phyloP scores from a whole-genome alignment of 2,329 filamentous ascomycete genomes.

The Celoporthe dispersa region DNA sequence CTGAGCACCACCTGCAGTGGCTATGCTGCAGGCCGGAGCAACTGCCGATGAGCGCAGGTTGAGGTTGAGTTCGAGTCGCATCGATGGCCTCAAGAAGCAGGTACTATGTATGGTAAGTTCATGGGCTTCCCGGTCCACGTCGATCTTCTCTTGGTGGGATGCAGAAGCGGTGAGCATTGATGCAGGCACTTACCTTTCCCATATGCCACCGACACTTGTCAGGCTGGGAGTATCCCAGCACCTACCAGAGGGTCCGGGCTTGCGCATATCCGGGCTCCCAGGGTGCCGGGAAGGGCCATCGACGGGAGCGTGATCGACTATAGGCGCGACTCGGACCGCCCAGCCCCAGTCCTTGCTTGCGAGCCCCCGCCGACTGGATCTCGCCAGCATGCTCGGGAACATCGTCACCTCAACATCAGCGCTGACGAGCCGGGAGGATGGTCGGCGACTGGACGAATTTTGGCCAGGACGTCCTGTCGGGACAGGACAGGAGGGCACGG shows the following conservation, averaged over 20 bases:
- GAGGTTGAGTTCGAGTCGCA: not conserved
- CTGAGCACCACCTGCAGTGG: not conserved
- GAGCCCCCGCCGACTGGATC: not conserved
- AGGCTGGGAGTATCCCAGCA: constrained; percentile 28
- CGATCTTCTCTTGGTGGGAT: not conserved
- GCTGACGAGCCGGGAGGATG: not conserved
- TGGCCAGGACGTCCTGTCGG: not conserved
- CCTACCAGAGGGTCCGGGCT: not conserved
- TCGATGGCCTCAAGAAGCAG: constrained; percentile 7
- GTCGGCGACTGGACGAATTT: constrained; percentile 5
- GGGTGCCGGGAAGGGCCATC: constrained; percentile 12
- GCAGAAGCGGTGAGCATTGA: constrained; percentile 28
- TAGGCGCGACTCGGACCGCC: constrained; percentile 15
- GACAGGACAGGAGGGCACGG: not conserved
- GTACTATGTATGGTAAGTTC: not conserved
- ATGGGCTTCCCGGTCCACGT: not conserved
- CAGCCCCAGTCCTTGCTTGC: not conserved
- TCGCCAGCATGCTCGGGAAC: not conserved
- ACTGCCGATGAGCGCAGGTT: not conserved
- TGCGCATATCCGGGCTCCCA: constrained; percentile 19
- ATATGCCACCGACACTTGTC: constrained; percentile 18
- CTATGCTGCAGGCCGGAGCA: not conserved
- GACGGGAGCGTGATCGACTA: constrained; percentile 27
- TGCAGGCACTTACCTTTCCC: constrained; percentile 30
- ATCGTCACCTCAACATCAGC: not conserved